Evolutionary conservation across 768 basidiomycete species (phyloP).

Genomic region (Sporobolomyces roseus): DNA sequence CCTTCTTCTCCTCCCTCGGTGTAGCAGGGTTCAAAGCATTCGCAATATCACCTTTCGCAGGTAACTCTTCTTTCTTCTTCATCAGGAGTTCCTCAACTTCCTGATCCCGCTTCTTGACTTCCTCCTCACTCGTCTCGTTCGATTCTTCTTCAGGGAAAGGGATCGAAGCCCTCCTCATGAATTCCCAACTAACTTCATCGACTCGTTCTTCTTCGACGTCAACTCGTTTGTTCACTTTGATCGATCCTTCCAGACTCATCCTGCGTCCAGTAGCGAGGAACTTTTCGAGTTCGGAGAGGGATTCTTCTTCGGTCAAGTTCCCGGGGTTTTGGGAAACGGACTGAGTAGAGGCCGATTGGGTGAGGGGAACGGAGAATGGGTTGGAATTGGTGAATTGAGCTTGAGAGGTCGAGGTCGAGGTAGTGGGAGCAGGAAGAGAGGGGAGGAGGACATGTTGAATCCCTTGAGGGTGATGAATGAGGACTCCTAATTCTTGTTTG

Average conservation of each 20-base stretch:
- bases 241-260: slow-evolving; percentile 32
- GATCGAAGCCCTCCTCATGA: background rate
- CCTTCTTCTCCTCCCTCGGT: background rate
- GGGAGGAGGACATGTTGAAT: slow-evolving; percentile 21
- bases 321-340: too few species aligned
- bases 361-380: background rate
- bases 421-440: background rate
- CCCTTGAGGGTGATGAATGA: background rate
- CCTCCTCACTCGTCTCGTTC: background rate
- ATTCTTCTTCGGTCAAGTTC: too few species aligned
- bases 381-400: background rate
- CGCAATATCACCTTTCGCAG: slow-evolving; percentile 2
- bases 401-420: background rate
- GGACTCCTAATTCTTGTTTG: background rate
- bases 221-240: slow-evolving; percentile 27
- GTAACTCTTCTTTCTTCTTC: background rate
- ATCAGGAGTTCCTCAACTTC: background rate
- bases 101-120: background rate
- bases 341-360: background rate
- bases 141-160: background rate
- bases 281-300: too few species aligned
- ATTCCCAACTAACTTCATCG: slow-evolving; percentile 7
- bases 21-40: background rate
- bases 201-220: slow-evolving; percentile 15
- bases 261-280: slow-evolving; percentile 22